Conservation (phyloP, 345 rosid species). For the Aquilaria yunnanensis region DNA sequence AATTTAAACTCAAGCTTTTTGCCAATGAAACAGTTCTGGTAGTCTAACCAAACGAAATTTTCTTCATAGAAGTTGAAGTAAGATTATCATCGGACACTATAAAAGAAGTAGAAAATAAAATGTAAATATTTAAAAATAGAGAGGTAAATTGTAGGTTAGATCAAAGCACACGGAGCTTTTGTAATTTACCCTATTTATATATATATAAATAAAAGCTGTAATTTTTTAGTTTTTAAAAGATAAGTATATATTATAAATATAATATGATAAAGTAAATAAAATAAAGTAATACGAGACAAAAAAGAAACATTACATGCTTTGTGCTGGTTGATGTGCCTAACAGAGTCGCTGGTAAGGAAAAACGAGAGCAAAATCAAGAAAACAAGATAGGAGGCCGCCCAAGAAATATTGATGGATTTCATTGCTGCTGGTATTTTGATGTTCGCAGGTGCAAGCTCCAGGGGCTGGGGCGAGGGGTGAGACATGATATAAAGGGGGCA, state of each 20-base stretch:
- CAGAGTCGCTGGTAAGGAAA: constrained; percentile 22
- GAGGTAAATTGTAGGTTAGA: no score
- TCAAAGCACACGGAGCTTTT: no score
- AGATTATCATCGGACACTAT: no score
- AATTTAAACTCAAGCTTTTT: no score
- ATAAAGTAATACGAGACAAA: neutral
- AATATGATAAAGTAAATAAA: no score
- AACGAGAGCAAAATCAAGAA: constrained; percentile 26
- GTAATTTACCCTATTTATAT: neutral
- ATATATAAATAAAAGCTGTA: neutral
- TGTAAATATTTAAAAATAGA: no score
- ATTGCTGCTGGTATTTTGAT: neutral
- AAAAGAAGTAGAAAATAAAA: no score
- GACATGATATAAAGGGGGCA: constrained; percentile 21
- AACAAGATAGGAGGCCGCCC: constrained; percentile 16
- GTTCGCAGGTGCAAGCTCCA: neutral
- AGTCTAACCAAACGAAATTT: no score
- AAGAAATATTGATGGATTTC: constrained; percentile 29
- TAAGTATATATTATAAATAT: neutral
- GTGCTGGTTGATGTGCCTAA: constrained; percentile 28
- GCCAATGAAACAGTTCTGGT: no score
- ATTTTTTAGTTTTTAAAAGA: neutral
- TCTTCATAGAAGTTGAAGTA: no score
- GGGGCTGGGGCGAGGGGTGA: neutral
- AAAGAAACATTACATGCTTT: constrained; percentile 22